Conservation (phyloP, 805 yeast genomes). For the Wickerhamiella lipophila region DNA sequence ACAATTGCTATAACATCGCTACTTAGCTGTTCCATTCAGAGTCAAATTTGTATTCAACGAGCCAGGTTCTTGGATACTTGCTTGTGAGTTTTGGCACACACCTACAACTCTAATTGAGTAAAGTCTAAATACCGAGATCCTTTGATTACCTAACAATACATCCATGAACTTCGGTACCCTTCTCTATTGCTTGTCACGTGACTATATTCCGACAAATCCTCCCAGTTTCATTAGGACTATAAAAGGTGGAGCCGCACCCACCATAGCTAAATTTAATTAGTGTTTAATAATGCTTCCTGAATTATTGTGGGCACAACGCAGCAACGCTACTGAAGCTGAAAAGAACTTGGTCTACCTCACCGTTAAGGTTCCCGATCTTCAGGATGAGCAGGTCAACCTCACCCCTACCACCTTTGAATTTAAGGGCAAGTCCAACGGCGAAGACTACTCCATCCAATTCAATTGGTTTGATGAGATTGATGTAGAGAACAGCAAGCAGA, state of each 20-base stretch:
- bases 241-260: no score
- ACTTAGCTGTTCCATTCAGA: slow-evolving; percentile 15
- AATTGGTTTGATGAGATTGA: slow-evolving; percentile 71
- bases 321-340: slow-evolving; percentile 53
- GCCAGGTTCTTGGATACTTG: no score
- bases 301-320: slow-evolving; percentile 96
- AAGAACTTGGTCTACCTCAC: slow-evolving; percentile 71
- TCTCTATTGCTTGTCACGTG: background rate
- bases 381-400: slow-evolving; percentile 47
- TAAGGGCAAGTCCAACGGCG: slow-evolving; percentile 34
- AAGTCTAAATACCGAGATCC: no score
- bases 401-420: slow-evolving; percentile 44
- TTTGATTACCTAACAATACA: background rate
- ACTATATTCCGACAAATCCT: background rate
- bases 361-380: slow-evolving; percentile 58
- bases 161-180: background rate
- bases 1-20: slow-evolving; percentile 14
- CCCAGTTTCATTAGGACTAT: no score
- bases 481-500: slow-evolving; percentile 45
- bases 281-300: slow-evolving; percentile 26
- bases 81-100: no score
- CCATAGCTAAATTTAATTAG: no score
- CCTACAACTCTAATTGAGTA: no score
- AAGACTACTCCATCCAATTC: slow-evolving; percentile 47
- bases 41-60: no score